These are phyloP conservation scores for Ophiosphaerella narmari DNA, from an alignment of 2,329 filamentous ascomycete species.

Conservation along the genomic window DNA sequence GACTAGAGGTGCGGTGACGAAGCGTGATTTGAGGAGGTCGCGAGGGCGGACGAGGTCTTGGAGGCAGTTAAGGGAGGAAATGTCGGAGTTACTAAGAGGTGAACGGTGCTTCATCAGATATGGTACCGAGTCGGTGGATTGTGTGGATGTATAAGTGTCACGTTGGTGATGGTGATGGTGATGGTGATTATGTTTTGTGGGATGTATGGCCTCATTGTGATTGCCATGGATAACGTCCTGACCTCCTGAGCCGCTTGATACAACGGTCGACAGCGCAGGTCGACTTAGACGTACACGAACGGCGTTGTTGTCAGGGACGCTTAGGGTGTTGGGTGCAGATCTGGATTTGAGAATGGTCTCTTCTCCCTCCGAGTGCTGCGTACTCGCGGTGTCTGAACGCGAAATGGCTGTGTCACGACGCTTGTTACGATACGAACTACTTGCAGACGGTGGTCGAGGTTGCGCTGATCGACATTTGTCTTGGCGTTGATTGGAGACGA, in stretches of 20 bases:
- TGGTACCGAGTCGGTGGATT: slow-evolving; percentile 30
- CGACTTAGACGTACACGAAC: slow-evolving; percentile 33
- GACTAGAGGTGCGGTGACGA: slow-evolving; percentile 44
- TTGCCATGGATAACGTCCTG: slow-evolving; percentile 4
- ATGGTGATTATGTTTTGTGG: slow-evolving; percentile 17
- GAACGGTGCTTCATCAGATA: slow-evolving; percentile 26
- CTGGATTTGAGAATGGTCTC: slow-evolving; percentile 26
- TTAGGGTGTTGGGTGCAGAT: slow-evolving; percentile 13
- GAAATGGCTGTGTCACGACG: slow-evolving; percentile 36
- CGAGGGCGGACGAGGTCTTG: slow-evolving; percentile 46
- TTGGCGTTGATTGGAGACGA: slow-evolving; percentile 30
- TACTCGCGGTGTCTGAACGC: slow-evolving; percentile 22
- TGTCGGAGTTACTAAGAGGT: slow-evolving; percentile 42
- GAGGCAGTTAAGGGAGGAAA: slow-evolving; percentile 44
- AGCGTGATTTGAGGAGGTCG: slow-evolving; percentile 41
- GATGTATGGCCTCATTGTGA: slow-evolving; percentile 24
- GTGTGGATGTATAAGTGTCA: slow-evolving; percentile 17
- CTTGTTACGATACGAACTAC: slow-evolving; percentile 33
- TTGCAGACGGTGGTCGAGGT: slow-evolving; percentile 34
- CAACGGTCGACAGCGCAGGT: slow-evolving; percentile 41
- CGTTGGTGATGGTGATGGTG: slow-evolving; percentile 7
- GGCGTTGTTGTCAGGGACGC: slow-evolving; percentile 24
- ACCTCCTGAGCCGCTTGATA: slow-evolving; percentile 36
- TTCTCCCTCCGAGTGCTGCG: slow-evolving; percentile 27
- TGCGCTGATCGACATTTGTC: slow-evolving; percentile 38